Conservation (phyloP, 2,329 filamentous ascomycete species). For the Orbilia quercus region DNA sequence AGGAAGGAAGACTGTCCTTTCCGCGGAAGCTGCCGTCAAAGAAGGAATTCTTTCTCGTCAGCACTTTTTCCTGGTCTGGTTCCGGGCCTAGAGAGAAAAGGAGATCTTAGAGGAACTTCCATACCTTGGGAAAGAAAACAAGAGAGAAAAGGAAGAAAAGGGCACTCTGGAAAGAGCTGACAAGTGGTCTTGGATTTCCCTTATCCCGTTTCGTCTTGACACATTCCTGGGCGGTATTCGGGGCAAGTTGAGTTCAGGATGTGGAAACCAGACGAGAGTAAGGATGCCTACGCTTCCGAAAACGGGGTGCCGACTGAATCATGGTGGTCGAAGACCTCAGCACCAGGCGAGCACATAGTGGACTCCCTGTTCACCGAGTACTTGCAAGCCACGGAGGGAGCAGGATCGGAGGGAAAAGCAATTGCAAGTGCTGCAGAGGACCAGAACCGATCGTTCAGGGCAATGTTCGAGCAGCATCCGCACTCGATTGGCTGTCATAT, state of each 20-base stretch:
- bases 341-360: constrained; percentile 46
- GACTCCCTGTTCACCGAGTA: constrained; percentile 47
- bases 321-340: constrained; percentile 53
- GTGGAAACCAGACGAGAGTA: constrained; percentile 56
- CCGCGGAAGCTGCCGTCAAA: constrained; percentile 42
- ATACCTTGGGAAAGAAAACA: constrained; percentile 41
- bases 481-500: constrained; percentile 52
- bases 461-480: constrained; percentile 53
- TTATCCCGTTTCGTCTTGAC: constrained; percentile 55
- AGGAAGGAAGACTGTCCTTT: constrained; percentile 16
- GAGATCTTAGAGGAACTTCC: constrained; percentile 19
- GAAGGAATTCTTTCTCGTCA: constrained; percentile 3
- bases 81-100: constrained; percentile 8
- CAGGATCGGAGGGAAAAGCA: constrained; percentile 53
- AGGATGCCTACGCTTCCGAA: constrained; percentile 56
- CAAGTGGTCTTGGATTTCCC: constrained; percentile 40
- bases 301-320: constrained; percentile 51
- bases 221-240: constrained; percentile 54
- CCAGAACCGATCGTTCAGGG: constrained; percentile 43
- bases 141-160: too few species aligned
- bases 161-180: constrained; percentile 29
- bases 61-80: constrained; percentile 8
- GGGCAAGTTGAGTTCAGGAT: constrained; percentile 52
- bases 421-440: constrained; percentile 50
- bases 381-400: constrained; percentile 41